A percentile compares a stretch with the other conserved stretches of the same genome.
phyloP scores from a whole-genome alignment of 164 flowering plant genomes.

The grape (Vitis vinifera) region DNA sequence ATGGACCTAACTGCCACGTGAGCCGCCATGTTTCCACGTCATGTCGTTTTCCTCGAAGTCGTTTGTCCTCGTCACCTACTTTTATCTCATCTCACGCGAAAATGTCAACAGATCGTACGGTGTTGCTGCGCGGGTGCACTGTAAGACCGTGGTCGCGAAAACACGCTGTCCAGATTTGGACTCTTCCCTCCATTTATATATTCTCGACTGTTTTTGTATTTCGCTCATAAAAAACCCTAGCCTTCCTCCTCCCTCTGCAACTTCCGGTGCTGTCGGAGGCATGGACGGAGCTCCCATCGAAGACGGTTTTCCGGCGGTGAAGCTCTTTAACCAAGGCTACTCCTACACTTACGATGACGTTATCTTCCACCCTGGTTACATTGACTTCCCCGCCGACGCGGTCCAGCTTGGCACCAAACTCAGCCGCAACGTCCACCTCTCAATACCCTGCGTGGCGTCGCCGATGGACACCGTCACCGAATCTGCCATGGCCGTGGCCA shows the following conservation, averaged over 20 bases:
- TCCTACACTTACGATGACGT: slow-evolving; percentile 96
- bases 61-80: too few relatives aligned
- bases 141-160: too few relatives aligned
- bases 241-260: background rate
- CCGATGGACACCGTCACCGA: slow-evolving; percentile 98
- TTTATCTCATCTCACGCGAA: too few relatives aligned
- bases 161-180: too few relatives aligned
- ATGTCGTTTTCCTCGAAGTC: too few relatives aligned
- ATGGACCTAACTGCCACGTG: too few relatives aligned
- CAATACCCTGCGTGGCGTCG: slow-evolving; percentile 79
- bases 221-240: background rate
- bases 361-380: slow-evolving; percentile 87
- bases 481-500: slow-evolving; percentile 77
- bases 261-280: background rate
- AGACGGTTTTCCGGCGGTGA: slow-evolving; percentile 70
- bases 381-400: slow-evolving; percentile 81
- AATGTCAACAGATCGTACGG: too few relatives aligned
- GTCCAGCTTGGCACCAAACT: slow-evolving; percentile 66
- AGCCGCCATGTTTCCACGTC: too few relatives aligned
- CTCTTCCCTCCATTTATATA: too few relatives aligned
- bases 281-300: slow-evolving; percentile 35
- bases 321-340: slow-evolving; percentile 71
- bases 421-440: slow-evolving; percentile 57
- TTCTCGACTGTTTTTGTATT: background rate
- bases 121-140: too few relatives aligned